Conservation (phyloP, 352 stramenopile genomes). For the Phytophthora citricola region DNA sequence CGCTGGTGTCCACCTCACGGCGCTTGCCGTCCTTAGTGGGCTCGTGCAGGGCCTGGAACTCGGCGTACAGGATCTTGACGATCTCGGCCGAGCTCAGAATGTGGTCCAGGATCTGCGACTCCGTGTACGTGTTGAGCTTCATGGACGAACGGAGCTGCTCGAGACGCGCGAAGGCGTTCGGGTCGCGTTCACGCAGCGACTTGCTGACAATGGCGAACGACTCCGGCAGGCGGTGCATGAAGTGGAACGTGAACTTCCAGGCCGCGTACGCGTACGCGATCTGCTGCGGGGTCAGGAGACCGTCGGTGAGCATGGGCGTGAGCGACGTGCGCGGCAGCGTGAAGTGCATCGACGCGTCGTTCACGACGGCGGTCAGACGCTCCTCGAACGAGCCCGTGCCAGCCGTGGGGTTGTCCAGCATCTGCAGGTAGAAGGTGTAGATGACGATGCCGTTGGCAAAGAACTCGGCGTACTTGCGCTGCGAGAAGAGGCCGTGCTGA, state of each 20-base stretch:
- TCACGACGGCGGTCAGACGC: slow-evolving; percentile 66
- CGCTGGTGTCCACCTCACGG: slow-evolving; percentile 44
- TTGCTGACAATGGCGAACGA: slow-evolving; percentile 82
- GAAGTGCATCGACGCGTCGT: slow-evolving; percentile 85
- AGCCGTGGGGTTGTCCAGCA: slow-evolving; percentile 60
- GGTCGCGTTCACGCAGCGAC: slow-evolving; percentile 79
- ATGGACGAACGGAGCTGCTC: slow-evolving; percentile 83
- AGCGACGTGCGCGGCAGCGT: slow-evolving; percentile 85
- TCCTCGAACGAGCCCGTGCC: slow-evolving; percentile 72
- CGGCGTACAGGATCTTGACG: slow-evolving; percentile 80
- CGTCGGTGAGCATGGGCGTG: slow-evolving; percentile 82
- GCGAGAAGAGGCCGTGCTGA: slow-evolving; percentile 82
- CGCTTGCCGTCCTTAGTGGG: slow-evolving; percentile 42
- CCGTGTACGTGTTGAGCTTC: slow-evolving; percentile 90
- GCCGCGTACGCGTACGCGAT: slow-evolving; percentile 88
- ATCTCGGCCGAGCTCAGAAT: slow-evolving; percentile 75
- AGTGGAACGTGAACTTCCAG: slow-evolving; percentile 91
- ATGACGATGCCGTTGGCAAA: slow-evolving; percentile 88
- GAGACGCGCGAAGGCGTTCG: slow-evolving; percentile 75
- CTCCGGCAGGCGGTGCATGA: slow-evolving; percentile 86
- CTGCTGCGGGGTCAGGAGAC: slow-evolving; percentile 75
- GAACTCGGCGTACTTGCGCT: slow-evolving; percentile 87
- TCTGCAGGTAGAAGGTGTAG: slow-evolving; percentile 87
- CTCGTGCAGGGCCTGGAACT: slow-evolving; percentile 80
- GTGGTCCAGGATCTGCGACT: slow-evolving; percentile 88